Evolutionary conservation across 1,139 yeast genomes (phyloP), one percentile per base, ranked within the genome.

Genomic region (Suhomyces maxii): DNA sequence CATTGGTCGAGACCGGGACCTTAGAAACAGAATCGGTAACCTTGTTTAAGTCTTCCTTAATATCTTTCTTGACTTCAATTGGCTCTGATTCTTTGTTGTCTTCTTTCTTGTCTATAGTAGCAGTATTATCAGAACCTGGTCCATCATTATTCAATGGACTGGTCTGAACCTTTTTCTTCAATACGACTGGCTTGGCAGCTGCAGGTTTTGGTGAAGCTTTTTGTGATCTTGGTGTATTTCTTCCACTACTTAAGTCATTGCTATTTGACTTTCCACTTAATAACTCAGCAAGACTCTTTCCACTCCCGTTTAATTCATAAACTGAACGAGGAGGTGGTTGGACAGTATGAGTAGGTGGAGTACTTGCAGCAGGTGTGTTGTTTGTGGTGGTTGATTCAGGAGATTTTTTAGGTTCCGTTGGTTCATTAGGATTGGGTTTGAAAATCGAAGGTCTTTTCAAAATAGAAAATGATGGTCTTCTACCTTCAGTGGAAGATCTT

Each of bases 211-310:
- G 69, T 3, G 59, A 52, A n/a, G 62, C 53, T 37, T 49, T 59
- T 37, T 54, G 58, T 26, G 45, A 40, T 35, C 52, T 55, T 8
- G 62, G 59, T 10, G 60, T 50, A 34, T 50, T 57, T 37, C 60
- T 57, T 40, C 58, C 41, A 10, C 44, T 42, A 13, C 18, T 38
- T 31, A 28, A 6, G 33, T 42, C 34, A 3, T 36, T 37, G 26
- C 46, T 52, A 25, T 45, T 52, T 6, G 53, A 54, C 31, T 54
- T 51, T 23, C 54, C 47, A 36, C 76, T 68, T 42, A 74, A 64
- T 18, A 73, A 52, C 42, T 72, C 72, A 0, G 79, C 79, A 45
- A 72, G 63, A 48, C 77, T 73, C 48, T 63, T 58, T 1, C 66
- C 64, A 7, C 59, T 54, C 23, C 63, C 67, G 26, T 40, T 38